Evolutionary conservation across 2,329 filamentous ascomycete species (phyloP).

Genomic region (Dothiorella sarmentorum): DNA sequence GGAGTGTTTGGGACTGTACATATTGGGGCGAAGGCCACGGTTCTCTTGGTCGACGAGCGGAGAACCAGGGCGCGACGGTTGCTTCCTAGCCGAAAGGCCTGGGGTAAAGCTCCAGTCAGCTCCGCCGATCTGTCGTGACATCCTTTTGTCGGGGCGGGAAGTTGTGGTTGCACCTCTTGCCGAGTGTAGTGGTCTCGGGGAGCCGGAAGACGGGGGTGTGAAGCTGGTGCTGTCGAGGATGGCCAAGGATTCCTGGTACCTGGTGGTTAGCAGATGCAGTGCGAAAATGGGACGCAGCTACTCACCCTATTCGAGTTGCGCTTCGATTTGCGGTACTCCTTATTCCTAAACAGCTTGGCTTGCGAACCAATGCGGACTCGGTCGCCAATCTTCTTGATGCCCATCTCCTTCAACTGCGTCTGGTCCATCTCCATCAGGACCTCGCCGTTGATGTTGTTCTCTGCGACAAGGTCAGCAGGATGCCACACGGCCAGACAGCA

Average conservation of each 20-base stretch:
- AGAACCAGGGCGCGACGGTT: constrained; percentile 66
- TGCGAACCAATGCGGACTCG: constrained; percentile 71
- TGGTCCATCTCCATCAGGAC: constrained; percentile 97
- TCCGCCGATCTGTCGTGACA: constrained; percentile 44
- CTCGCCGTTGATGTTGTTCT: constrained; percentile 96
- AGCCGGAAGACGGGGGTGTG: constrained; percentile 61
- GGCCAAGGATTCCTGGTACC: constrained; percentile 72
- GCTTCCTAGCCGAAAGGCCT: constrained; percentile 46
- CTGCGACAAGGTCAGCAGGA: constrained; percentile 32
- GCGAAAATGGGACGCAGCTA: constrained; percentile 20
- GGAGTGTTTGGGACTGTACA: constrained; percentile 55
- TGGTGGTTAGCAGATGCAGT: constrained; percentile 22
- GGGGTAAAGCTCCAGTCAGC: constrained; percentile 36
- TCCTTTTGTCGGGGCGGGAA: constrained; percentile 46
- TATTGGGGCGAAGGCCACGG: constrained; percentile 48
- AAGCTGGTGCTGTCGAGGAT: constrained; percentile 66
- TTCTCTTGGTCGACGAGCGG: constrained; percentile 61
- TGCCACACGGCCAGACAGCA: constrained; percentile 20
- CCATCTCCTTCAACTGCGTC: constrained; percentile 93
- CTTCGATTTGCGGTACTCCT: constrained; percentile 56
- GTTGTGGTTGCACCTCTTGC: constrained; percentile 44
- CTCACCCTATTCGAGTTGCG: constrained; percentile 71
- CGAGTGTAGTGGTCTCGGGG: constrained; percentile 60
- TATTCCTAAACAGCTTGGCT: constrained; percentile 48
- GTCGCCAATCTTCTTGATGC: constrained; percentile 96